Conservation (phyloP, 78 protist species). For the Emiliania huxleyi region DNA sequence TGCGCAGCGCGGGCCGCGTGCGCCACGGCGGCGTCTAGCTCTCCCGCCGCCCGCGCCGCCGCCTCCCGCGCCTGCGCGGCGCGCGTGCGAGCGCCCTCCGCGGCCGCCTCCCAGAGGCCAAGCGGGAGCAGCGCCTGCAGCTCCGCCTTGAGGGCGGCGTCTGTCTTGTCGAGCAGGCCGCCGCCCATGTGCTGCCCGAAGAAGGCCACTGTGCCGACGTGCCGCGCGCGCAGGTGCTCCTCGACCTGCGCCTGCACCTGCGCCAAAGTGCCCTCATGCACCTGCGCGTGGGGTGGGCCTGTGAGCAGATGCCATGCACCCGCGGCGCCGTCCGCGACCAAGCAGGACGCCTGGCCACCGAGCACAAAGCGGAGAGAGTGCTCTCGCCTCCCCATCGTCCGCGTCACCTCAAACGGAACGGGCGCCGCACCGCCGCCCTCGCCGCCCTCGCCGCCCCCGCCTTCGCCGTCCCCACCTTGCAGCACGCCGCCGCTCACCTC, state of each 20-base stretch:
- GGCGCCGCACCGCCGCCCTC: background rate
- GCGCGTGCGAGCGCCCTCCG: no score
- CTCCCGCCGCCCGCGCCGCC: no score
- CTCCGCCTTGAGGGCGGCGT: conserved; percentile 12
- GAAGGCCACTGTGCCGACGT: background rate
- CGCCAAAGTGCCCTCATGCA: background rate
- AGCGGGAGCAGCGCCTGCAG: background rate
- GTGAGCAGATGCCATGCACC: no score
- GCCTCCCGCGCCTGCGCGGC: no score
- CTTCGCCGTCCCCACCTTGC: background rate
- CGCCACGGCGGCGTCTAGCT: no score
- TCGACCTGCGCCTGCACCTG: background rate
- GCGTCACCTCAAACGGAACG: background rate
- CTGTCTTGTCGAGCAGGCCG: background rate
- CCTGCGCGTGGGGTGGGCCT: background rate
- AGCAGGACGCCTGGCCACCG: background rate
- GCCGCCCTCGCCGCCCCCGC: background rate
- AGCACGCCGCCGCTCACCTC: background rate
- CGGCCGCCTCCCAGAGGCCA: background rate
- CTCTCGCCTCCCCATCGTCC: background rate
- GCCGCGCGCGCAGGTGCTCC: background rate
- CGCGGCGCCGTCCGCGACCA: no score
- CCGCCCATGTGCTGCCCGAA: background rate
- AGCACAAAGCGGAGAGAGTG: background rate
- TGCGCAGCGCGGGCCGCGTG: no score